Evolutionary conservation across 2,329 filamentous ascomycete genomes (phyloP), one percentile per base, ranked within the genome.

Genomic region (Ilyonectria mors-panacis): DNA sequence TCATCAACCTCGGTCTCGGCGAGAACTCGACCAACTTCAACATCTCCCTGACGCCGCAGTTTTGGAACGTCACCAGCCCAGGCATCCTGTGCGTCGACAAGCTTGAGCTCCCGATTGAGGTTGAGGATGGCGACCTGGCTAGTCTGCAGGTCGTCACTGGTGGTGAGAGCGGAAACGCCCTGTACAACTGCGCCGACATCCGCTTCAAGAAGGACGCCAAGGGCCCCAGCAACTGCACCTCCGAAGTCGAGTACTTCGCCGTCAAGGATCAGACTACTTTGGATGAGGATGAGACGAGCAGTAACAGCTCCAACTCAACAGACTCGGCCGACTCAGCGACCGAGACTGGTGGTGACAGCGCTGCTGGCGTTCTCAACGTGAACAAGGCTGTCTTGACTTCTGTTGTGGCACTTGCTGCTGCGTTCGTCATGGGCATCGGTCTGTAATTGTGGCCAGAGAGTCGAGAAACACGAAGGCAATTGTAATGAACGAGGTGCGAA

Each of bases 141-240:
- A 91, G 88, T 35, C 82, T 94, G 62, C 92, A 94, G 81, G 88
- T 94, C 58, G 86, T 94, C 39, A 91, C 89, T 4, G 83, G 89
- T 53, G 89, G 88, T 30, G 83, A 87, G 23, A 83, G 82, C 4
- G 86, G 84, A 21, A 85, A 84, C 44, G 89, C 91, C 17, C 81
- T 94, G 35, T 94, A 94, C 80, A 92, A 91, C 80, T 95, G 93
- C 79, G 91, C 92, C 76, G 92, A 95, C 74, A 88, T 94, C 71
- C 90, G 88, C 28, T 91, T 95, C 81, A 86, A 85, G 35, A 81
- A 82, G 58, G 81, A 82, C 12, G 84, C 87, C 5, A 82, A 85
- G 19, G 78, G 81, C 9, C 82, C 86, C 17, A 76, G 81, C 28
- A 79, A 79, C 65, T 79, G 78, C 68, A 75, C 50, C 23, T 73